These are phyloP conservation scores for Galerina marginata DNA, from an alignment of 768 basidiomycete genomes.

Conservation along the genomic window DNA sequence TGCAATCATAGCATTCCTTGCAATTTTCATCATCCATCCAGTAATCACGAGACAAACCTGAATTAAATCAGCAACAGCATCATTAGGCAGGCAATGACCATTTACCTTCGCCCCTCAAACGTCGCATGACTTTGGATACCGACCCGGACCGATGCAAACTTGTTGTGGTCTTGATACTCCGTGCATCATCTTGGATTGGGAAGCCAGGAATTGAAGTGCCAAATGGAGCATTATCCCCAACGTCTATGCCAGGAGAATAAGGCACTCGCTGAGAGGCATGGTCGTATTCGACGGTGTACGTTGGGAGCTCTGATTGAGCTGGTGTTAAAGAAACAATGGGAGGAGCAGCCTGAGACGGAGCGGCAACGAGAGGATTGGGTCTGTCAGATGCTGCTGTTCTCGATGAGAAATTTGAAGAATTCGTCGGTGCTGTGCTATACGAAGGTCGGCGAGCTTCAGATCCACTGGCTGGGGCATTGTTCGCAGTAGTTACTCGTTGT, in stretches of 20 bases:
- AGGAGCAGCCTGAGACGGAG: conserved; percentile 68
- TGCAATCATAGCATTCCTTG: conserved; percentile 96
- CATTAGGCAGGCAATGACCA: conserved; percentile 11
- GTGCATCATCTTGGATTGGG: conserved; percentile 88
- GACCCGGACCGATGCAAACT: conserved; percentile 79
- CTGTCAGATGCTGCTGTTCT: conserved; percentile 58
- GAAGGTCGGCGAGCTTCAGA: conserved; percentile 69
- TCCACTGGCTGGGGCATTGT: conserved; percentile 33
- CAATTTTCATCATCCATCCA: conserved; percentile 99
- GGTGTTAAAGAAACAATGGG: conserved; percentile 87
- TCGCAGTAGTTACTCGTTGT: conserved; percentile 35
- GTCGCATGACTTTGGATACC: conserved; percentile 89
- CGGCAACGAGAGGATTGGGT: conserved; percentile 58
- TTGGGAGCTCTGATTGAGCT: conserved; percentile 78
- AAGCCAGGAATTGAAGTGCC: conserved; percentile 90
- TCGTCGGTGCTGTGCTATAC: conserved; percentile 46
- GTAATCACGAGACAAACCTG: conserved; percentile 90
- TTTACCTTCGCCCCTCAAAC: conserved; percentile 88
- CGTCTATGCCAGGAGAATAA: conserved; percentile 61
- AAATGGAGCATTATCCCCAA: conserved; percentile 59
- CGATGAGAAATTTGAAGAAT: conserved; percentile 52
- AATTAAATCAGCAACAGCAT: conserved; percentile 7
- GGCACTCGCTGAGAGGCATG: conserved; percentile 47
- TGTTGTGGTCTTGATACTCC: conserved; percentile 78
- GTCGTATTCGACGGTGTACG: conserved; percentile 70